phyloP scores from a whole-genome alignment of 2,329 filamentous ascomycete species.

The Cryoendolithus antarcticus region DNA sequence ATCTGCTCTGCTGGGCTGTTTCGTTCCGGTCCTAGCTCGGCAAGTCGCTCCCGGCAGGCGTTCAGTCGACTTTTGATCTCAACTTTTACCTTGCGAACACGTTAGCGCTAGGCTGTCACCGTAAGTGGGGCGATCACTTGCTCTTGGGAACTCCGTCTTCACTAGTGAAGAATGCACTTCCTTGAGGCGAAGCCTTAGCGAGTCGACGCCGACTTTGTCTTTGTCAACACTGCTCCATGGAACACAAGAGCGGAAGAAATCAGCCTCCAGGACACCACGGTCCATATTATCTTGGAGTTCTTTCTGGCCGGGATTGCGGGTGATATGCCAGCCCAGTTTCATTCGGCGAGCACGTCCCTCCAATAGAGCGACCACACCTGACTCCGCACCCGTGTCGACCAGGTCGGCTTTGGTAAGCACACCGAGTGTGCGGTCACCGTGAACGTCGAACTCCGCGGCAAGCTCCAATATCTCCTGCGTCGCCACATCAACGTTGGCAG shows the following conservation, averaged over 20 bases:
- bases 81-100: conserved; percentile 15
- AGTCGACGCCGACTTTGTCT: conserved; percentile 30
- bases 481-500: conserved; percentile 32
- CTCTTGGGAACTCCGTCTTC: conserved; percentile 34
- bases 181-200: conserved; percentile 29
- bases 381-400: conserved; percentile 18
- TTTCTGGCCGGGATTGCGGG: conserved; percentile 21
- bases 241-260: conserved; percentile 21
- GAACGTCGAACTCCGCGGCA: conserved; percentile 24
- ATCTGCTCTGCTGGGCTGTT: conserved; percentile 35
- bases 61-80: conserved; percentile 23
- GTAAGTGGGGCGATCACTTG: conserved; percentile 11
- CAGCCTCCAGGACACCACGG: conserved; percentile 17
- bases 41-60: conserved; percentile 21
- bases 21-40: conserved; percentile 38
- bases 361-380: conserved; percentile 14
- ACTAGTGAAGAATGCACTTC: conserved; percentile 31
- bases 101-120: too few species aligned
- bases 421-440: conserved; percentile 23
- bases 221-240: conserved; percentile 27
- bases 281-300: conserved; percentile 11
- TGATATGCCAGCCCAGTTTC: conserved; percentile 22
- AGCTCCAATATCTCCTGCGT: conserved; percentile 35
- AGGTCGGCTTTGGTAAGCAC: conserved; percentile 28
- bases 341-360: conserved; percentile 15